These are phyloP conservation scores for Colletotrichum sp. DNA, from an alignment of 2,329 filamentous ascomycete species.

Conservation along the genomic window DNA sequence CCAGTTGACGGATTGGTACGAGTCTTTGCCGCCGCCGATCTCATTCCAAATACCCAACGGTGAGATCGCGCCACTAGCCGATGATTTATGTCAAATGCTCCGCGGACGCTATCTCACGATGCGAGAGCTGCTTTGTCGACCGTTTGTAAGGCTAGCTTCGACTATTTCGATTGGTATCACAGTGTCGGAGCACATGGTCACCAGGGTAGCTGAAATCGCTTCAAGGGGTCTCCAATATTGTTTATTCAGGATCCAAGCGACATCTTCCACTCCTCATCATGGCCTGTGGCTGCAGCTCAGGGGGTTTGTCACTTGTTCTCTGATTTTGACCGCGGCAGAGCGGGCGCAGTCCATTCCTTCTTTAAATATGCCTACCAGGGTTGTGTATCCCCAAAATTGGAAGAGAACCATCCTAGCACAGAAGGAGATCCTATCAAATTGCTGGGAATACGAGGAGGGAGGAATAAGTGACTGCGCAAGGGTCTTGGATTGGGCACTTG, in stretches of 20 bases:
- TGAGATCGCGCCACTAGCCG: not conserved
- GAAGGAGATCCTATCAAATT: constrained; percentile 10
- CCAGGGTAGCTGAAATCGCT: not conserved
- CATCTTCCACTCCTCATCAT: not conserved
- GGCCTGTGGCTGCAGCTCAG: constrained; percentile 14
- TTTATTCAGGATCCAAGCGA: constrained; percentile 10
- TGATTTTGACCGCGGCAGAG: constrained; percentile 11
- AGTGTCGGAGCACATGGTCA: not conserved
- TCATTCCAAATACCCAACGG: constrained; percentile 13
- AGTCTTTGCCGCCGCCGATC: not conserved
- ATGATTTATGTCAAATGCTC: constrained; percentile 18
- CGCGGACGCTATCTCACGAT: constrained; percentile 6
- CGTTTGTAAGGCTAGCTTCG: constrained; percentile 14
- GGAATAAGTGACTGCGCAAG: constrained; percentile 16
- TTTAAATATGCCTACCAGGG: constrained; percentile 7
- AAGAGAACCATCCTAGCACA: constrained; percentile 1
- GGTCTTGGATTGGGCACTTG: constrained; percentile 16
- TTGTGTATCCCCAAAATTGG: constrained; percentile 10
- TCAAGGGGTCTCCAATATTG: constrained; percentile 14
- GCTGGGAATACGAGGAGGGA: constrained; percentile 16
- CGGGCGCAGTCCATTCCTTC: constrained; percentile 8
- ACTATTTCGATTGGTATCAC: constrained; percentile 10
- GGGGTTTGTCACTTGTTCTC: constrained; percentile 16
- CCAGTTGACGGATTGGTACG: constrained; percentile 20
- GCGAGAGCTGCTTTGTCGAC: constrained; percentile 6